These are phyloP conservation scores for Russula emetica DNA, from an alignment of 768 basidiomycete species.

Conservation along the genomic window DNA sequence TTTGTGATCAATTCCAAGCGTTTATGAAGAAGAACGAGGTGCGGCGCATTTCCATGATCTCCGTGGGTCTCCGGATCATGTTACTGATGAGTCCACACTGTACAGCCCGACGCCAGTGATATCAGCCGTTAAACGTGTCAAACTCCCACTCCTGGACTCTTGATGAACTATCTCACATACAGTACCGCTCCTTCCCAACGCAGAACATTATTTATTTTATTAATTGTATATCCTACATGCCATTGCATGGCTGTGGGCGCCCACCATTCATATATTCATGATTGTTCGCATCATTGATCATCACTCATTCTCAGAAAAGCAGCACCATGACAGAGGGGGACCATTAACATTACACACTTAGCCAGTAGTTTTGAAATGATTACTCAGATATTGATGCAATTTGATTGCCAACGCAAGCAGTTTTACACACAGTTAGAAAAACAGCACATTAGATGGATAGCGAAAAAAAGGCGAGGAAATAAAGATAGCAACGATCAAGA, in stretches of 20 bases:
- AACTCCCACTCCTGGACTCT: neutral
- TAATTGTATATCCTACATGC: neutral
- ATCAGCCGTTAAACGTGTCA: neutral
- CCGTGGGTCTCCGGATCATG: neutral
- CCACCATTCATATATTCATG: neutral
- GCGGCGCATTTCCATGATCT: neutral
- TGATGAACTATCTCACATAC: neutral
- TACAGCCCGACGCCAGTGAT: conserved; percentile 3
- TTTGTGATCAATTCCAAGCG: conserved; percentile 5
- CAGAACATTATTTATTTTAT: neutral
- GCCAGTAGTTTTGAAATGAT: neutral
- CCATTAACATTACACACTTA: neutral
- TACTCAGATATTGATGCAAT: neutral
- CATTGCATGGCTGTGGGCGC: neutral
- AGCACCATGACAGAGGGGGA: neutral
- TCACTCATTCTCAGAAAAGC: conserved; percentile 3
- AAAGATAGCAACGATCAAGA: conserved; percentile 23
- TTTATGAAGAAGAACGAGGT: conserved; percentile 11
- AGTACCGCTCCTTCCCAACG: neutral
- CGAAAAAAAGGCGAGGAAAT: conserved; percentile 21
- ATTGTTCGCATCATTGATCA: conserved; percentile 5
- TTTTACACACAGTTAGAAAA: conserved; percentile 3
- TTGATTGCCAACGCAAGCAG: neutral
- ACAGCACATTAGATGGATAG: conserved; percentile 18
- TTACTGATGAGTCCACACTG: neutral